Conservation (phyloP, 23 red algal species). For the Gracilaria gracilis region DNA sequence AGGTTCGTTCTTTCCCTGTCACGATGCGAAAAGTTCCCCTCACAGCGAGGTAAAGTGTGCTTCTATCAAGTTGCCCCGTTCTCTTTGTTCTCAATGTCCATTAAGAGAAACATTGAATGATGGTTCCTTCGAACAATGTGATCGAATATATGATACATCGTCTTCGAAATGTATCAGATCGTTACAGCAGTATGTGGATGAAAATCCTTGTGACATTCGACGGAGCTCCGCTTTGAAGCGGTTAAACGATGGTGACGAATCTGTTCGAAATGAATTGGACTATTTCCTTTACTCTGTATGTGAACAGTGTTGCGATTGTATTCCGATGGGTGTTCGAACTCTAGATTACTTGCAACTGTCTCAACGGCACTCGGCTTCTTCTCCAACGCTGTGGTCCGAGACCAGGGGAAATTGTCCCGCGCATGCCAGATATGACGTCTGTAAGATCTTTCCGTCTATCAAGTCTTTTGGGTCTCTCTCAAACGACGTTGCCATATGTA, state of each 20-base stretch:
- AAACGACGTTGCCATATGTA: not conserved
- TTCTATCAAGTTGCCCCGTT: conserved; percentile 34
- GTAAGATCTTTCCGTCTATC: conserved; percentile 50
- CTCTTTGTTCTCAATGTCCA: conserved; percentile 21
- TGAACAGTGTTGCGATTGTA: conserved; percentile 69
- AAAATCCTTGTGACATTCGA: conserved; percentile 34
- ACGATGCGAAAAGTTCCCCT: not conserved
- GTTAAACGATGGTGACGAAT: conserved; percentile 23
- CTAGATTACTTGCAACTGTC: conserved; percentile 4
- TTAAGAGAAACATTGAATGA: conserved; percentile 14
- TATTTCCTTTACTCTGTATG: conserved; percentile 69
- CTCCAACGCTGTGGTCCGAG: conserved; percentile 37
- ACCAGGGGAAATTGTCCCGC: conserved; percentile 61
- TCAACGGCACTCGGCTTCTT: conserved; percentile 10
- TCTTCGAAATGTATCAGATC: conserved; percentile 8
- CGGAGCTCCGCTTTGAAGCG: not conserved
- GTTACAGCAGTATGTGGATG: conserved; percentile 37
- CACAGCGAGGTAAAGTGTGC: conserved; percentile 55
- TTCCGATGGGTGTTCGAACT: conserved; percentile 45
- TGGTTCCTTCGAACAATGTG: conserved; percentile 39
- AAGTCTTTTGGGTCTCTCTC: conserved; percentile 4
- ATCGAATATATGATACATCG: conserved; percentile 48
- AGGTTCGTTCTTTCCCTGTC: conserved; percentile 55
- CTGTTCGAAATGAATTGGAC: conserved; percentile 30
- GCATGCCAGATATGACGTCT: conserved; percentile 53